Base-by-base conservation (phyloP, 768 basidiomycete genomes). In the Lyophyllum semitale region DNA sequence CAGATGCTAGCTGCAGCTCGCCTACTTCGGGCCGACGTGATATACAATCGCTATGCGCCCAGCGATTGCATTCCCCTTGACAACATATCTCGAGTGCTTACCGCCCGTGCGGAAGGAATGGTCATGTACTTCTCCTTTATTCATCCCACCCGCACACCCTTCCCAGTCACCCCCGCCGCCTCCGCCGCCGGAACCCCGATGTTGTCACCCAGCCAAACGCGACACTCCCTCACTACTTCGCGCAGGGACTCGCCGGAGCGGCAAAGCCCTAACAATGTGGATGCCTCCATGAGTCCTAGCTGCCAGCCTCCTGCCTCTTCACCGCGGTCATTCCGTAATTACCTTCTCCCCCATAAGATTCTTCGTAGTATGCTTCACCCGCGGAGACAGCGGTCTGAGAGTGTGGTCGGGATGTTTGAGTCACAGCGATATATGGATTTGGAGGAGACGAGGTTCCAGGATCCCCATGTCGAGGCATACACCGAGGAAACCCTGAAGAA, bases 391-490 rank as follows among this genome's bases (percentile, higher is more conserved):
- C 73, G 68, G 58, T 60, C 58, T 20, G 85, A 89, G 62, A 71
- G 77, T 26, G 80, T 80, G 0, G 89, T 91, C 0, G 89, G 87
- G 1, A 83, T 88, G 13, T 91, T 91, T 55, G 89, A 91, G 71
- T 82, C 81, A 2, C 84, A 89, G 60, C 70, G 82, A 26, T 91
- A 89, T 64, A 71, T 89, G 53, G 82, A 89, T 58, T 71, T 91
- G 2, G 88, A 91, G 63, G 78, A 81, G 25, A 79, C 70, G 27
- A 68, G 79, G 35, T 67, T 85, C 32, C 67, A 71, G 29, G 83
- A 87, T 55, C 83, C 82, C 1, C 66, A 77, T 53, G 70, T 73
- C 2, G 75, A 75, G 15, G 66, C 66, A 15, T 74, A 79, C 48
- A 78, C 79, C 4, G 70, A 71, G 38, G 69, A 70, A 51, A 76